Evolutionary conservation across 805 yeast species (phyloP).

Genomic region (Millerago galiae): DNA sequence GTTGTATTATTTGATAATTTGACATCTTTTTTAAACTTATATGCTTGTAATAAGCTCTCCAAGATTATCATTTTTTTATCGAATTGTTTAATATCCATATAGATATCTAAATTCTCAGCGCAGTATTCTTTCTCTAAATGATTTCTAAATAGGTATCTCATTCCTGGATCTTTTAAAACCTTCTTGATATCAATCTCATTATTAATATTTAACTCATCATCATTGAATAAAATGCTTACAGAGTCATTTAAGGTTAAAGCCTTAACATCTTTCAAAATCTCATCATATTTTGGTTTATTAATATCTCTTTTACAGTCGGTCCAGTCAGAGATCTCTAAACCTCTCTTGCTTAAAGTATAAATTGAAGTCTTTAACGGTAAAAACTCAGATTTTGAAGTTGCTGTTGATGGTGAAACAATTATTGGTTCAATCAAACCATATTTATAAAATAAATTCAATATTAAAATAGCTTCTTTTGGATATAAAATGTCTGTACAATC

Average conservation of each 20-base stretch:
- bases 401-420: conserved; percentile 28
- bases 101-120: conserved; percentile 72
- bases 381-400: conserved; percentile 25
- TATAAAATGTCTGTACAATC: conserved; percentile 77
- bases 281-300: conserved; percentile 14
- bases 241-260: conserved; percentile 17
- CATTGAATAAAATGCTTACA: conserved; percentile 8
- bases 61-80: conserved; percentile 39
- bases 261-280: conserved; percentile 8
- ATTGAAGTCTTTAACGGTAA: conserved; percentile 31
- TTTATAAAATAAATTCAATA: conserved; percentile 45
- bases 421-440: conserved; percentile 43
- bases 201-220: conserved; percentile 10
- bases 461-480: conserved; percentile 43
- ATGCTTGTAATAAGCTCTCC: conserved; percentile 32
- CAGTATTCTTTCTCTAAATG: conserved; percentile 62
- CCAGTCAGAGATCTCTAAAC: conserved; percentile 36
- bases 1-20: conserved; percentile 5
- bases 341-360: conserved; percentile 38
- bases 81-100: conserved; percentile 49
- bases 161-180: conserved; percentile 67
- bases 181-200: conserved; percentile 25
- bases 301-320: conserved; percentile 5
- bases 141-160: conserved; percentile 57
- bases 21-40: conserved; percentile 11